Evolutionary conservation across 106 monocot species (phyloP).

Genomic region (Hemerocallis citrina): DNA sequence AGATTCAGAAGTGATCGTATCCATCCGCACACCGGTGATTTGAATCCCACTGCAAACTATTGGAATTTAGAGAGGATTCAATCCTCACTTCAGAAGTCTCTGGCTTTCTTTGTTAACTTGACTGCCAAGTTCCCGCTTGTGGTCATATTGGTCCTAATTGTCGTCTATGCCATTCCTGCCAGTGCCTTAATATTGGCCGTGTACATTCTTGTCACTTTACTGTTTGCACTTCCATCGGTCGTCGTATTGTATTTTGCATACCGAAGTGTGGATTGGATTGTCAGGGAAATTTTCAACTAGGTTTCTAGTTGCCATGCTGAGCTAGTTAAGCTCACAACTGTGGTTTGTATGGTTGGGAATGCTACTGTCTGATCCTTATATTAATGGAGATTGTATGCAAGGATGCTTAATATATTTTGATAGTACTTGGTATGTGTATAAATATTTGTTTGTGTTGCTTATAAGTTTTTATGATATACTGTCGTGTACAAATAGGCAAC

Average conservation of each 20-base stretch:
- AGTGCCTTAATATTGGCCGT: constrained; percentile 34
- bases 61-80: constrained; percentile 22
- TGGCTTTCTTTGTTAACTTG: constrained; percentile 39
- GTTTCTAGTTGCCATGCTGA: no score
- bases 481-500: no score
- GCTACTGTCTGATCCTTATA: no score
- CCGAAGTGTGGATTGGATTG: constrained; percentile 58
- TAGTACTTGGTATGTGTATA: no score
- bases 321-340: no score
- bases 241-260: constrained; percentile 57
- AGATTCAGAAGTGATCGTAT: not conserved
- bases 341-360: no score
- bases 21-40: no score
- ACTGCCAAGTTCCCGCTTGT: constrained; percentile 50
- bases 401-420: no score
- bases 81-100: constrained; percentile 14
- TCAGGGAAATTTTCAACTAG: constrained; percentile 48
- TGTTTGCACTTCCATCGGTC: constrained; percentile 52
- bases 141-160: constrained; percentile 44
- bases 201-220: constrained; percentile 36
- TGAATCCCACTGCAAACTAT: not conserved
- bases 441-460: no score
- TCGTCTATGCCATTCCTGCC: constrained; percentile 48
- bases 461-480: no score
- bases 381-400: no score